phyloP scores from a whole-genome alignment of 805 yeast genomes.

The Ogataea nakhonphanomensis region DNA sequence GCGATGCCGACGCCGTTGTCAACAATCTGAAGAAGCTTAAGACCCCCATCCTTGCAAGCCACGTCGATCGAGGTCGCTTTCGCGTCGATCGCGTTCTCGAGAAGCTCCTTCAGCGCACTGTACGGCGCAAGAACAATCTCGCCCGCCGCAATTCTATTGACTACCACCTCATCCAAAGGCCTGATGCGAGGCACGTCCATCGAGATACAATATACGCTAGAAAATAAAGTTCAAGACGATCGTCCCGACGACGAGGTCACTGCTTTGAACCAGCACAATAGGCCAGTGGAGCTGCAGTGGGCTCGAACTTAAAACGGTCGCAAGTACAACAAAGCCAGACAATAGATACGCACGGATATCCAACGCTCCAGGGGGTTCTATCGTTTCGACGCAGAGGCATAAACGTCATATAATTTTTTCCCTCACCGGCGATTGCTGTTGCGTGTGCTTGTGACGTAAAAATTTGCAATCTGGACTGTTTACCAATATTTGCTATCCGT shows the following conservation, averaged over 20 bases:
- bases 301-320: background rate
- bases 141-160: conserved; percentile 94
- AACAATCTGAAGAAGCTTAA: conserved; percentile 77
- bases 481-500: conserved; percentile 1
- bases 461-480: background rate
- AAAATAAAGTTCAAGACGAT: conserved; percentile 1
- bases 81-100: conserved; percentile 93
- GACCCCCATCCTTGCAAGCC: conserved; percentile 86
- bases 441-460: background rate
- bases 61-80: conserved; percentile 70
- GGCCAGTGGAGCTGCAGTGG: background rate
- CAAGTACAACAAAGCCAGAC: background rate
- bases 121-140: conserved; percentile 93
- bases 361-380: background rate
- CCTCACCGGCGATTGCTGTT: background rate
- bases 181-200: conserved; percentile 18
- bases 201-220: background rate
- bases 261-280: background rate
- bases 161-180: conserved; percentile 62
- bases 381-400: background rate
- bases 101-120: conserved; percentile 87
- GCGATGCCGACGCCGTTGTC: conserved; percentile 87
- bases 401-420: background rate
- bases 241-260: background rate
- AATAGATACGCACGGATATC: no score